Base-by-base conservation (phyloP, 2,329 filamentous ascomycete species). In the Aspergillus brasiliensis region DNA sequence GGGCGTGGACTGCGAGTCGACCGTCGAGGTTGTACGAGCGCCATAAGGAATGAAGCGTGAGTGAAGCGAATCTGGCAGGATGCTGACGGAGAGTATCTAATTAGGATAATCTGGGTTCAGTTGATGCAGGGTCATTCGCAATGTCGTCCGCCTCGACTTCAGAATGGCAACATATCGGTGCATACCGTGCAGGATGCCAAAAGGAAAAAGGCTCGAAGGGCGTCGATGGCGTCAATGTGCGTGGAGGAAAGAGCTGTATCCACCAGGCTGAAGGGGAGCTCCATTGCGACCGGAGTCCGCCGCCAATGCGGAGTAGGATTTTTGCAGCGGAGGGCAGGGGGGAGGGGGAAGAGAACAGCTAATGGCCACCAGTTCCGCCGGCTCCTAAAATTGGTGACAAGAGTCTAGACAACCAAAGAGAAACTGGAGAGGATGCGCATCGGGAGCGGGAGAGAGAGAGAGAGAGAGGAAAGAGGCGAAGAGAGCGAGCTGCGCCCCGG, bases 21-120 rank as follows among this genome's bases (percentile, higher is more conserved):
- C 63, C 62, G 57, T 61, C 34, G 69, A 64, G 48, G 67, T 73
- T 17, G 82, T 76, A 69, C 86, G 83, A 56, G 85, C 81, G 56
- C 86, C 86, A 71, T 89, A 89, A 51, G 80, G 75, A 53, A 88
- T 77, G 71, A 88, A 88, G 55, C 86, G 84, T 59, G 69, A 66
- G 64, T 79, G 80, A 51, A 88, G 75, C 46, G 79, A 71, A 59
- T 83, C 81, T 44, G 84, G 73, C 62, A 78, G 73, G 38, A 55
- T 3, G 70, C 81, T 81, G 61, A 85, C 75, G 51, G 81, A 71
- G 56, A 88, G 70, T 34, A 85, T 77, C 73, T 80, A 68, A 11
- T 11, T 34, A 13, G 58, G 53, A 58, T 27, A 53, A 60, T 64
- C 64, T 59, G 67, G 57, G 56, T 59, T 57, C 51, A 62, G 63